A percentile compares a stretch with the other conserved stretches of the same genome.
Conservation (phyloP, 164 flowering plant genomes). For the Sedum album region DNA sequence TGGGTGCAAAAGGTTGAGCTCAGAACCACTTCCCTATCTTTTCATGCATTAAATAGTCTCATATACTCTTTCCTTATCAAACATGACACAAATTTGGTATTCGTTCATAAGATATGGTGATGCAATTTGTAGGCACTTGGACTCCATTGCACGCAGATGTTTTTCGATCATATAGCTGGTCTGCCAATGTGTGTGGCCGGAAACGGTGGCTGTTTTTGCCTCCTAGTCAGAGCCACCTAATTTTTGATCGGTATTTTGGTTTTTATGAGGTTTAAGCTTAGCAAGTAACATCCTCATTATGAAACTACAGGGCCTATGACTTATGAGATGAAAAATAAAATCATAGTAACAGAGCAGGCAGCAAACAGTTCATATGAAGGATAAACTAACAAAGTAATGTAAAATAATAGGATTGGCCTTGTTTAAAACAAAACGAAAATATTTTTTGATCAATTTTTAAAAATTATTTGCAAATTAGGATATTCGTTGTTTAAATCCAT, state of each 20-base stretch:
- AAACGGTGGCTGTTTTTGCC: constrained; percentile 80
- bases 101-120: background rate
- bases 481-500: background rate
- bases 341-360: too few relatives aligned
- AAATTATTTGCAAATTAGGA: background rate
- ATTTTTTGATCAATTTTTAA: background rate
- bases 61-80: background rate
- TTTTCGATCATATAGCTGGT: constrained; percentile 96
- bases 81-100: background rate
- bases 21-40: constrained; percentile 9
- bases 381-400: too few relatives aligned
- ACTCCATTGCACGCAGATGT: constrained; percentile 99
- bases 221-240: constrained; percentile 68
- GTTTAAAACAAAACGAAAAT: too few relatives aligned
- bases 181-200: constrained; percentile 93
- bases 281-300: background rate
- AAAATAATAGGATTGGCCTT: background rate
- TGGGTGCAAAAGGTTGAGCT: constrained; percentile 89
- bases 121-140: constrained; percentile 71
- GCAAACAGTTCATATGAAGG: too few relatives aligned
- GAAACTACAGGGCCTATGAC: background rate
- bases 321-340: background rate
- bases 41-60: background rate
- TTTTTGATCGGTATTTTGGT: constrained; percentile 69
- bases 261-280: background rate